Conservation (phyloP, 768 basidiomycete genomes). For the Termitomyces titanicus region DNA sequence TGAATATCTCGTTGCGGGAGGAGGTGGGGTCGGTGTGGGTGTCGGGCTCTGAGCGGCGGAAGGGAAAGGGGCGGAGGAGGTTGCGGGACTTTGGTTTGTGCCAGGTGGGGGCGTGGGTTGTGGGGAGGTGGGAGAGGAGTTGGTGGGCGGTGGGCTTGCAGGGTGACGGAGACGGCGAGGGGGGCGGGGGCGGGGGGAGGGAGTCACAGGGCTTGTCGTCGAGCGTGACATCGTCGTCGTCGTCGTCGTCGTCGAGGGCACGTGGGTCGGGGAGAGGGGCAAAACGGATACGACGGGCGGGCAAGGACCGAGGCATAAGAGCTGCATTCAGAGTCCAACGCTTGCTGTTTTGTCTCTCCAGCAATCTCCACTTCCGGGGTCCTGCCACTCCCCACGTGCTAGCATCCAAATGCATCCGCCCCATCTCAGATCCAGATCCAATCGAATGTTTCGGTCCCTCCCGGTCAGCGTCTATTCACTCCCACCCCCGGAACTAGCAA, state of each 20-base stretch:
- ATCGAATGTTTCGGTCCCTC: no score
- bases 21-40: constrained; percentile 34
- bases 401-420: background rate
- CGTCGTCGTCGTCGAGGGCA: constrained; percentile 39
- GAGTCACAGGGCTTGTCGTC: constrained; percentile 6
- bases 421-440: background rate
- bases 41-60: constrained; percentile 21
- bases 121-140: constrained; percentile 18
- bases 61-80: constrained; percentile 15
- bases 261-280: constrained; percentile 83
- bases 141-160: constrained; percentile 21
- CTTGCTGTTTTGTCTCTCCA: no score
- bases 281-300: constrained; percentile 56
- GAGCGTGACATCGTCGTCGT: constrained; percentile 25
- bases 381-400: background rate
- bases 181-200: constrained; percentile 7
- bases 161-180: no score
- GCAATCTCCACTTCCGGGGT: constrained; percentile 14
- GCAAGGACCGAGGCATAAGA: constrained; percentile 9
- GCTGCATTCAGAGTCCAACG: no score
- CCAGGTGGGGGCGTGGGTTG: constrained; percentile 20
- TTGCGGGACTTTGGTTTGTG: constrained; percentile 21
- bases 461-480: no score
- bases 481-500: no score
- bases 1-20: constrained; percentile 24